Evolutionary conservation across 768 basidiomycete genomes (phyloP).

Genomic region (Pleurotus citrinopileatus): DNA sequence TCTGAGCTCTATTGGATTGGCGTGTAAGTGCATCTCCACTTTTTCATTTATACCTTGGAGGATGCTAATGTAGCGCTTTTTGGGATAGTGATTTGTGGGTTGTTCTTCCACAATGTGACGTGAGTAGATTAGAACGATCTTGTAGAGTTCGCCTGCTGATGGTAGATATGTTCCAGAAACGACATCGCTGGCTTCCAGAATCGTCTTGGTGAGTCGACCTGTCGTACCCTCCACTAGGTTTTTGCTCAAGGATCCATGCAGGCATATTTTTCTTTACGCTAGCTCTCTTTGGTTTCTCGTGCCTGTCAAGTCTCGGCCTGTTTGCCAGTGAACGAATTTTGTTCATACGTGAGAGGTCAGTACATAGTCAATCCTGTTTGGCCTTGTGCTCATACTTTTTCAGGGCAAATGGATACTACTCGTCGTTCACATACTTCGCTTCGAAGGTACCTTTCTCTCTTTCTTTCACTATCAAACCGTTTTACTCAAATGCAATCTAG

Average conservation of each 20-base stretch:
- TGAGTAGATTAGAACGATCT: slow-evolving; percentile 31
- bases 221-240: too few species aligned
- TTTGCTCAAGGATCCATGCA: too few species aligned
- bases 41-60: too few species aligned
- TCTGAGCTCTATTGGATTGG: slow-evolving; percentile 75
- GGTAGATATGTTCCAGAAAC: slow-evolving; percentile 40
- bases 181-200: slow-evolving; percentile 99
- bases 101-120: slow-evolving; percentile 89
- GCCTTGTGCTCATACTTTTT: not conserved
- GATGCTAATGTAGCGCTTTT: slow-evolving; percentile 4
- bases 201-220: slow-evolving; percentile 62
- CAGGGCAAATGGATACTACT: slow-evolving; percentile 97
- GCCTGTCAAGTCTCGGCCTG: slow-evolving; percentile 87
- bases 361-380: too few species aligned
- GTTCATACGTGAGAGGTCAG: slow-evolving; percentile 96
- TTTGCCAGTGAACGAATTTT: slow-evolving; percentile 95
- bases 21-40: slow-evolving; percentile 48
- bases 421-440: slow-evolving; percentile 93
- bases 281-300: slow-evolving; percentile 96
- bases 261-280: slow-evolving; percentile 97
- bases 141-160: not conserved
- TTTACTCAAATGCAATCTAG: too few species aligned
- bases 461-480: not conserved
- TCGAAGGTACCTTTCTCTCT: slow-evolving; percentile 63
- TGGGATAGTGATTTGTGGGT: slow-evolving; percentile 77